A percentile compares a stretch with the other conserved stretches of the same genome.
Evolutionary conservation across 257 asterid species (phyloP).

Genomic region (Scutellaria barbata): DNA sequence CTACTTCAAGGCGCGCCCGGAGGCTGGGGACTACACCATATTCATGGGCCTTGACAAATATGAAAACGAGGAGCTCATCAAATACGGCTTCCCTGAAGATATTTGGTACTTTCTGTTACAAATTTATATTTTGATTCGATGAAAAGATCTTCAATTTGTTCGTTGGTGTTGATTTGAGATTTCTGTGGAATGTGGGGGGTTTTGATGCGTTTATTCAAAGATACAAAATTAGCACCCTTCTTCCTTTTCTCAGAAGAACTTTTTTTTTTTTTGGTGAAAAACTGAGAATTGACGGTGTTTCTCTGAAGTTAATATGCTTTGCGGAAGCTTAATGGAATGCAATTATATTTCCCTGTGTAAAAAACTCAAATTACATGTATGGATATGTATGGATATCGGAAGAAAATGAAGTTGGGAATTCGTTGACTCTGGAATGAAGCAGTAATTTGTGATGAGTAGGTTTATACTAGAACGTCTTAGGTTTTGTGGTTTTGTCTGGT

Average conservation of each 20-base stretch:
- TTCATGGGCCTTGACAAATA: conserved; percentile 94
- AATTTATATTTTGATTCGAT: background rate
- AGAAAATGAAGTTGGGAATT: background rate
- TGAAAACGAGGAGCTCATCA: conserved; percentile 98
- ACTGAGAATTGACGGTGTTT: background rate
- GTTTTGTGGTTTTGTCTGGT: conserved; percentile 6
- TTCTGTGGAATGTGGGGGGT: conserved; percentile 10
- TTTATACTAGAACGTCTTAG: conserved; percentile 7
- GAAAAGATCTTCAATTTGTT: background rate
- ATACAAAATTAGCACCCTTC: background rate
- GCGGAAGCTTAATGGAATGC: conserved; percentile 20
- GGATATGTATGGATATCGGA: conserved; percentile 5
- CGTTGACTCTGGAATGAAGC: conserved; percentile 8
- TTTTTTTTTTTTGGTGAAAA: background rate
- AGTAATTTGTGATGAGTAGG: background rate
- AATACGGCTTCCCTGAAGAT: conserved; percentile 85
- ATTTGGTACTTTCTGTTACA: conserved; percentile 59
- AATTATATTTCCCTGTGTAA: background rate
- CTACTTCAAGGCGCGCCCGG: conserved; percentile 94
- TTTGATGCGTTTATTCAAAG: conserved; percentile 28
- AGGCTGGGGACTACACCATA: conserved; percentile 86
- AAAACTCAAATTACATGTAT: background rate
- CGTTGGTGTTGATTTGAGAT: conserved; percentile 16
- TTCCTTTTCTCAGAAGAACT: background rate
- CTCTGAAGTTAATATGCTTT: conserved; percentile 16